These are phyloP conservation scores for Paraphaeosphaeria sporulosa DNA, from an alignment of 2,329 filamentous ascomycete species.

Conservation along the genomic window DNA sequence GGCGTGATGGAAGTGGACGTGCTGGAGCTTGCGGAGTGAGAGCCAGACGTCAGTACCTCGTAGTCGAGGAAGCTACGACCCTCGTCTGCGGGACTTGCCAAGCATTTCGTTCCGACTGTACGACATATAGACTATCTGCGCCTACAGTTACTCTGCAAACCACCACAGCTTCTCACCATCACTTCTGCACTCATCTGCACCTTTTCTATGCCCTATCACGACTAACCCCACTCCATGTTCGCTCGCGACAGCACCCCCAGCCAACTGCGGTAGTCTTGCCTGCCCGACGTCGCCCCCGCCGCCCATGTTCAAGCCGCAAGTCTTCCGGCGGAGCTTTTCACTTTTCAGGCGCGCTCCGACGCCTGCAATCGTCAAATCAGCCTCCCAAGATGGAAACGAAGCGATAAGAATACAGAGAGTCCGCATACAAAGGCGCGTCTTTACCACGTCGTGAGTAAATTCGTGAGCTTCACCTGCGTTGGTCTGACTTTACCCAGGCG, in stretches of 20 bases:
- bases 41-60: slow-evolving; percentile 36
- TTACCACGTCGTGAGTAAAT: slow-evolving; percentile 43
- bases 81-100: slow-evolving; percentile 8
- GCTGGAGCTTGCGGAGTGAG: slow-evolving; percentile 33
- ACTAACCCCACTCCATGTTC: slow-evolving; percentile 7
- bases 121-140: background rate
- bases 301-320: slow-evolving; percentile 49
- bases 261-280: slow-evolving; percentile 21
- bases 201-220: background rate
- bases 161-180: background rate
- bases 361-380: slow-evolving; percentile 33
- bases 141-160: background rate
- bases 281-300: slow-evolving; percentile 22
- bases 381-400: slow-evolving; percentile 41
- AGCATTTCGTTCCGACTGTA: background rate
- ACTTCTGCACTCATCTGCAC: background rate
- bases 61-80: slow-evolving; percentile 13
- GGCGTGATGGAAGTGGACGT: slow-evolving; percentile 19
- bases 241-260: slow-evolving; percentile 3
- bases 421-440: slow-evolving; percentile 48
- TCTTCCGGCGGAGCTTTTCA: slow-evolving; percentile 48
- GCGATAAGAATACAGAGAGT: slow-evolving; percentile 48
- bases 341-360: slow-evolving; percentile 38
- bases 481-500: slow-evolving; percentile 27
- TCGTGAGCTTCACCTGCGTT: slow-evolving; percentile 15